phyloP scores from a whole-genome alignment of 2,329 filamentous ascomycete genomes.

The Simplicillium aogashimaense region DNA sequence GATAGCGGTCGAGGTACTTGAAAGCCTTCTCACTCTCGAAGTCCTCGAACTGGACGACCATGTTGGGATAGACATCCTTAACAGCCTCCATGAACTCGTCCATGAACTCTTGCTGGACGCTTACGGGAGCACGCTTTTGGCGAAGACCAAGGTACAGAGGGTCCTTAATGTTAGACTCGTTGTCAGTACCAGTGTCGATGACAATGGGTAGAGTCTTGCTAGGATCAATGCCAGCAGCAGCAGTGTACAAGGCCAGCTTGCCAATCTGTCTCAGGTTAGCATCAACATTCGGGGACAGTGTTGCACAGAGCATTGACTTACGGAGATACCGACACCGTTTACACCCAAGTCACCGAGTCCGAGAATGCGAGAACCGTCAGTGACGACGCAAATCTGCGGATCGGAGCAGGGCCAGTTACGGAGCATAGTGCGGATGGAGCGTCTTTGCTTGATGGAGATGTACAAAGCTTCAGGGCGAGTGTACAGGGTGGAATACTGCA shows the following conservation, averaged over 20 bases:
- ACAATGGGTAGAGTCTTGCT: conserved; percentile 69
- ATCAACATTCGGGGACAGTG: not conserved
- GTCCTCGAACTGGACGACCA: conserved; percentile 88
- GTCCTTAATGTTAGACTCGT: conserved; percentile 55
- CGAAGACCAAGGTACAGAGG: conserved; percentile 84
- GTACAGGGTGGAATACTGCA: conserved; percentile 93
- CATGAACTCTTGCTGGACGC: conserved; percentile 82
- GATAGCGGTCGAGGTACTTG: conserved; percentile 83
- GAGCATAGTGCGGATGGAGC: conserved; percentile 79
- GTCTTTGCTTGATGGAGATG: conserved; percentile 89
- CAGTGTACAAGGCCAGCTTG: conserved; percentile 91
- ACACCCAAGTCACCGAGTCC: conserved; percentile 92
- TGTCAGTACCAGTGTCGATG: conserved; percentile 56
- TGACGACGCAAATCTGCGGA: conserved; percentile 94
- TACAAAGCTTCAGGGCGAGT: conserved; percentile 93
- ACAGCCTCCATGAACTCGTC: conserved; percentile 95
- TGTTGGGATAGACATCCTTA: conserved; percentile 58
- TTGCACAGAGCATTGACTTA: conserved; percentile 28
- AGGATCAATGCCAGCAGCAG: conserved; percentile 89
- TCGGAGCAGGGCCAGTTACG: conserved; percentile 84
- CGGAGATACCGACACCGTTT: conserved; percentile 95
- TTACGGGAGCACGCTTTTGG: conserved; percentile 65
- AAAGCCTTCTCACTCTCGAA: conserved; percentile 92
- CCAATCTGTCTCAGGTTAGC: conserved; percentile 50
- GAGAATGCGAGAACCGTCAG: conserved; percentile 86